Conservation (phyloP, 345 rosid species). For the Xanthoceras sorbifolium region DNA sequence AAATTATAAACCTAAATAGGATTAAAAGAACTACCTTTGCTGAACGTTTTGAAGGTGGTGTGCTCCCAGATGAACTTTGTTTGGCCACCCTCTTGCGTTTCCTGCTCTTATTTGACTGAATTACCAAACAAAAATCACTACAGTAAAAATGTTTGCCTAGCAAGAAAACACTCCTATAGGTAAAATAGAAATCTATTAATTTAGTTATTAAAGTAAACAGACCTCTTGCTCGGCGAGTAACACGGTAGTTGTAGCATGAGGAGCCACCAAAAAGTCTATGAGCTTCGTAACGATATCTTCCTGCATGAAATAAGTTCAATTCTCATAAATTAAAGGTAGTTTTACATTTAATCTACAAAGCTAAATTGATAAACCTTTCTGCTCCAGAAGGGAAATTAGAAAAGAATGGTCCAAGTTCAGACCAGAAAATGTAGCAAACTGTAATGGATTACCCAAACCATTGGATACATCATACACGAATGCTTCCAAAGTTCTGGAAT, state of each 20-base stretch:
- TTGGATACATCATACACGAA: neutral
- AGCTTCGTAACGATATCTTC: slow-evolving; percentile 75
- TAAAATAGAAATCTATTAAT: neutral
- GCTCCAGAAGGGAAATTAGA: neutral
- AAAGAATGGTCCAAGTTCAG: neutral
- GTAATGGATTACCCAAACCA: neutral
- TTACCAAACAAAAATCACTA: slow-evolving; percentile 15
- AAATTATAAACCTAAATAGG: neutral
- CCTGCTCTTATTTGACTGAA: slow-evolving; percentile 60
- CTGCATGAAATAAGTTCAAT: slow-evolving; percentile 37
- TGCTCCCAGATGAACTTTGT: slow-evolving; percentile 50
- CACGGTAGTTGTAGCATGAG: slow-evolving; percentile 65
- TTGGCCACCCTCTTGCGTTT: slow-evolving; percentile 71
- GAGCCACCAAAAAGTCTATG: slow-evolving; percentile 80
- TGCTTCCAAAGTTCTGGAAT: neutral
- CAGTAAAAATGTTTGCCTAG: neutral
- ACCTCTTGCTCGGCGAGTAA: slow-evolving; percentile 70
- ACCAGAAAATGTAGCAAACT: neutral
- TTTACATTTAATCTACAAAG: neutral
- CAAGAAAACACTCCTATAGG: neutral
- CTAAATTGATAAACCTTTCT: neutral
- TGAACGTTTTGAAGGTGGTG: slow-evolving; percentile 53
- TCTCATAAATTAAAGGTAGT: neutral
- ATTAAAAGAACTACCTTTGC: slow-evolving; percentile 56
- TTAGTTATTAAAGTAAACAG: neutral